phyloP scores from a whole-genome alignment of 768 basidiomycete species.

The Nidula microcarpa region DNA sequence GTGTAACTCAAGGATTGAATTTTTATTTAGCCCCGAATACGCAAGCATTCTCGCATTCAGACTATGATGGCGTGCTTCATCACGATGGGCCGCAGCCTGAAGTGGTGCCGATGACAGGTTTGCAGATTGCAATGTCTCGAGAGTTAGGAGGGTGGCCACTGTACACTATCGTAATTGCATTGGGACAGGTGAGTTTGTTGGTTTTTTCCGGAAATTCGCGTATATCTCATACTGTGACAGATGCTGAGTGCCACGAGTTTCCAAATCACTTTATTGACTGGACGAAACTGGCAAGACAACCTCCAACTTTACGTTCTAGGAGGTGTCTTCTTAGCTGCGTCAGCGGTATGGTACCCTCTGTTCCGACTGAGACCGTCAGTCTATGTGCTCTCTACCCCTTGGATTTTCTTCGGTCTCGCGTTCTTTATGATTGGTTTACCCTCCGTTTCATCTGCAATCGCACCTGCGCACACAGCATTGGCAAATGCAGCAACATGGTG shows the following conservation, averaged over 20 bases:
- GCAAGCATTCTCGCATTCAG: constrained; percentile 41
- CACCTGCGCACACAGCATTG: constrained; percentile 60
- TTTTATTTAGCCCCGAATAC: constrained; percentile 43
- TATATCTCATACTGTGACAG: constrained; percentile 25
- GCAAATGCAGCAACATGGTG: constrained; percentile 83
- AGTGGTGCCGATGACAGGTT: constrained; percentile 71
- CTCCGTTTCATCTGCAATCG: constrained; percentile 59
- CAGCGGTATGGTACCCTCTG: constrained; percentile 85
- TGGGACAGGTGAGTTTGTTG: constrained; percentile 60
- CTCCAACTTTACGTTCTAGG: constrained; percentile 90
- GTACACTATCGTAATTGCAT: constrained; percentile 84
- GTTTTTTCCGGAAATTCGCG: not conserved
- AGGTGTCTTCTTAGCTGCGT: constrained; percentile 80
- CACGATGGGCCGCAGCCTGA: constrained; percentile 55
- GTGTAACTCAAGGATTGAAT: constrained; percentile 1
- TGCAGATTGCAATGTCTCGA: constrained; percentile 82
- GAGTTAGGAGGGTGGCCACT: constrained; percentile 86
- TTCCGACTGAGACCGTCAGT: constrained; percentile 88
- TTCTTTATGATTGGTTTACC: constrained; percentile 92
- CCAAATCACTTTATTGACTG: constrained; percentile 89
- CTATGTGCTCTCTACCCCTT: constrained; percentile 81
- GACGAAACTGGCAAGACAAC: constrained; percentile 78
- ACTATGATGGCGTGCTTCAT: constrained; percentile 40
- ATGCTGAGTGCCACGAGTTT: constrained; percentile 92
- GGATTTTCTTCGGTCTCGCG: constrained; percentile 88